Base-by-base conservation (phyloP, 345 rosid species). In the Carallia pectinifolia region DNA sequence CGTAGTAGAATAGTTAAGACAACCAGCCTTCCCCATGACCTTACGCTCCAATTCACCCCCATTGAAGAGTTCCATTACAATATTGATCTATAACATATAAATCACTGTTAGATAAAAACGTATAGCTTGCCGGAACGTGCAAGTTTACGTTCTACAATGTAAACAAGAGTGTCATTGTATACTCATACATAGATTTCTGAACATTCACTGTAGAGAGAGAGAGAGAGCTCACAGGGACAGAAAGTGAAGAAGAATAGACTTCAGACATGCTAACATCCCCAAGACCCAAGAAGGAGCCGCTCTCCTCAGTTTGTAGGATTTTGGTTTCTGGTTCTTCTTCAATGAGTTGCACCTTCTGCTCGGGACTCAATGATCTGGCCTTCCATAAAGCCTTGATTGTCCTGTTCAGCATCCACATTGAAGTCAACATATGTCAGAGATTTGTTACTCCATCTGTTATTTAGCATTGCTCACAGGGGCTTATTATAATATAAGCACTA, bases 351-450 rank as follows among this genome's bases (percentile, higher is more conserved):
- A 90, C 95, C 82, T 91, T 95, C 90, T 91, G 97, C 82, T 91
- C 97, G 4, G 91, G 96, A 76, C 82, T 90, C 92, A 91, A 83
- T 37, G 97, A 85, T 78, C 92, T 86, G 62, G 96, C 96, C 81
- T 88, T 91, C 96, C 99, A 91, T 40, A 95, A 82, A 71, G 97
- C 99, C 96, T 90, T 91, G 79, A 95, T 91, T 70, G 99, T 91
- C 87, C 99, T 95, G 67, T 58, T 68, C 71, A 73, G 6, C 3
- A 39, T 4, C 36, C 58, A 60, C 31, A 29, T 19, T 58, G 1
- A 73, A 69, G 58, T 68, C 19, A 62, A 61, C 30, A 36, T 16
- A 19, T 52, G 65, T 39, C 68, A 55, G 5, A 54, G 33, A 19
- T 47, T 58, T 55, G 8, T 33, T 4, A 33, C 58, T 31, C 33